phyloP scores from a whole-genome alignment of 73 alveolate genomes.

The Paramecium sexaurelia region DNA sequence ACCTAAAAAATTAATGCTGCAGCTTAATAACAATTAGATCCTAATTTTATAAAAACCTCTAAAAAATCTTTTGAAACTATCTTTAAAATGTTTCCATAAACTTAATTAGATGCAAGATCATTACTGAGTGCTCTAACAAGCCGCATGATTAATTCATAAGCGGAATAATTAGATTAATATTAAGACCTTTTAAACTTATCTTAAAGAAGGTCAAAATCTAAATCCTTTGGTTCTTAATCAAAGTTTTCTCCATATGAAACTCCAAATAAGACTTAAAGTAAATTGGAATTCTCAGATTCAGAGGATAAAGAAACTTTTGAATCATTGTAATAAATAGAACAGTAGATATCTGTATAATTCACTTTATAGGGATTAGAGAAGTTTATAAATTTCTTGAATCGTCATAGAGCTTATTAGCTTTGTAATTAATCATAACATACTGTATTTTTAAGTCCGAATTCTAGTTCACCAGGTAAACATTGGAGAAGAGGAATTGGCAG shows the following conservation, averaged over 20 bases:
- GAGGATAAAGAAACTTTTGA: slow-evolving; percentile 35
- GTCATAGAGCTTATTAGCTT: slow-evolving; percentile 42
- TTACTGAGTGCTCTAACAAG: not conserved
- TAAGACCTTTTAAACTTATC: slow-evolving; percentile 3
- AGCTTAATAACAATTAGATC: not conserved
- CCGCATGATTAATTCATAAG: not conserved
- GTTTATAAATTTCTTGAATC: slow-evolving; percentile 24
- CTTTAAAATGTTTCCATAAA: not conserved
- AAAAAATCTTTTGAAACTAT: not conserved
- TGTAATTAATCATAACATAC: not conserved
- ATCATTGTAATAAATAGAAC: not conserved
- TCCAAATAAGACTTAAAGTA: slow-evolving; percentile 43
- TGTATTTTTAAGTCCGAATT: slow-evolving; percentile 46
- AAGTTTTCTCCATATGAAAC: slow-evolving; percentile 43
- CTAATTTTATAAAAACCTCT: not conserved
- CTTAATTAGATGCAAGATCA: not conserved
- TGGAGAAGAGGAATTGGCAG: slow-evolving; percentile 63
- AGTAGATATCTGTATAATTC: not conserved
- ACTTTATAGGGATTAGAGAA: not conserved
- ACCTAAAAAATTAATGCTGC: not conserved
- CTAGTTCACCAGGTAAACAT: slow-evolving; percentile 58
- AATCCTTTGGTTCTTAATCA: slow-evolving; percentile 28
- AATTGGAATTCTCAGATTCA: slow-evolving; percentile 26
- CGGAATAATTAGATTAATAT: not conserved
- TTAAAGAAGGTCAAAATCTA: slow-evolving; percentile 11